Conservation (phyloP, 2,329 filamentous ascomycete species). For the Zelopaecilomyces penicillatus region DNA sequence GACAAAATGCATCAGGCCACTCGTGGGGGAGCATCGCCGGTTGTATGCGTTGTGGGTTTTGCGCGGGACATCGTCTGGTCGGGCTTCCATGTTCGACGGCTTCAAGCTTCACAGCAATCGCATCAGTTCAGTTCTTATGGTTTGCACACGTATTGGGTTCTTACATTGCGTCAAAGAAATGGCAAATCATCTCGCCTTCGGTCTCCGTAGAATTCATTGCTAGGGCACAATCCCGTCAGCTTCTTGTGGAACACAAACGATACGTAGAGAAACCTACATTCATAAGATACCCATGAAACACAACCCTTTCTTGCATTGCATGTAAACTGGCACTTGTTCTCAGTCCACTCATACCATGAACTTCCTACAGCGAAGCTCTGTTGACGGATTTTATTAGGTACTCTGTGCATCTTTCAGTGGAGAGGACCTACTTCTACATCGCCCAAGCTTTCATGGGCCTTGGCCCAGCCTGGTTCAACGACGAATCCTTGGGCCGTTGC, state of each 20-base stretch:
- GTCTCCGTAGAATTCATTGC: neutral
- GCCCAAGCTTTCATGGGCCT: conserved; percentile 1
- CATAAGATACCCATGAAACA: conserved; percentile 3
- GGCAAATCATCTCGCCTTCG: conserved; percentile 4
- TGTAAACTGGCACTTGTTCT: conserved; percentile 11
- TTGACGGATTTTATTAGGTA: neutral
- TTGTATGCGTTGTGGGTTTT: conserved; percentile 10
- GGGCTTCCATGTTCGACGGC: conserved; percentile 1
- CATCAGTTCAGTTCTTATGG: too few relatives aligned
- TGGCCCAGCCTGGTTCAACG: conserved; percentile 7
- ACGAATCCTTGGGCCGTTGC: neutral
- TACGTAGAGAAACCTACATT: too few relatives aligned
- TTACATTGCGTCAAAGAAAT: conserved; percentile 10
- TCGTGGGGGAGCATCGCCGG: neutral
- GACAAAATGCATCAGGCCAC: too few relatives aligned
- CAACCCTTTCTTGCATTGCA: conserved; percentile 9
- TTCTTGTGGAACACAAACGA: neutral
- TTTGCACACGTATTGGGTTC: neutral
- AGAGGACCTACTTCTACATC: conserved; percentile 2
- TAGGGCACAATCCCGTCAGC: neutral
- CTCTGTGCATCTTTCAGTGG: too few relatives aligned
- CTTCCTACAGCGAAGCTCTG: conserved; percentile 6
- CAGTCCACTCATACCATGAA: conserved; percentile 2
- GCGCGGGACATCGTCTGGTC: neutral
- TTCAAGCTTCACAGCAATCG: too few relatives aligned